Evolutionary conservation across 2,329 filamentous ascomycete genomes (phyloP).

Genomic region (Whalleya microplaca): DNA sequence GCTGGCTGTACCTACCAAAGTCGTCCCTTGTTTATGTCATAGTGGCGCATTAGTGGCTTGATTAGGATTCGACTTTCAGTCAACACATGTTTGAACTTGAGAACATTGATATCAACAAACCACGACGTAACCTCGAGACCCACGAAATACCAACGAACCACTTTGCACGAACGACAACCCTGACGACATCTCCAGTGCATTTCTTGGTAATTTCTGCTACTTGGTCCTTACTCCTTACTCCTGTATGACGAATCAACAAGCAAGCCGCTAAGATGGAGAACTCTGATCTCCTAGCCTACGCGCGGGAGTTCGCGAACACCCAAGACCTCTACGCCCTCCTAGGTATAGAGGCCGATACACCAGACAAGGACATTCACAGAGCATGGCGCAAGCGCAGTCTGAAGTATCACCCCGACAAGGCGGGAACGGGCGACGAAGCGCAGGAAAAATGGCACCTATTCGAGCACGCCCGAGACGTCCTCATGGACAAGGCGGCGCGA

Average conservation of each 20-base stretch:
- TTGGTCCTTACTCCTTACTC: not conserved
- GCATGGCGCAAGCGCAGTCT: conserved; percentile 79
- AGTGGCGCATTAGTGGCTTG: not conserved
- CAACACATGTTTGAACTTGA: not conserved
- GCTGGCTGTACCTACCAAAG: no score
- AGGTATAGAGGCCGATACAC: conserved; percentile 64
- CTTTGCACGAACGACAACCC: not conserved
- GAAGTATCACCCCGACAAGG: conserved; percentile 95
- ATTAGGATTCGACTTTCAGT: not conserved
- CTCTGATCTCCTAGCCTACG: conserved; percentile 54
- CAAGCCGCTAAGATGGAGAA: conserved; percentile 34
- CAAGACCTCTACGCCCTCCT: conserved; percentile 81
- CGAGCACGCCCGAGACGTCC: conserved; percentile 83
- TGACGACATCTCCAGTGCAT: not conserved
- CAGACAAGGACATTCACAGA: conserved; percentile 75
- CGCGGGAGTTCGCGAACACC: conserved; percentile 63
- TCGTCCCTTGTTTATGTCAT: not conserved
- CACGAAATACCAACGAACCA: not conserved
- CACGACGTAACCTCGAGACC: not conserved
- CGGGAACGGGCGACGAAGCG: conserved; percentile 72
- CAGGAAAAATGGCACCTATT: conserved; percentile 79
- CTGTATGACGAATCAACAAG: not conserved
- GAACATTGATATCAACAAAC: not conserved
- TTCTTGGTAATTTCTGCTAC: not conserved
- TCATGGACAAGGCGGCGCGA: conserved; percentile 72